phyloP scores from a whole-genome alignment of 768 basidiomycete genomes.

The Dioszegia aurantiaca region DNA sequence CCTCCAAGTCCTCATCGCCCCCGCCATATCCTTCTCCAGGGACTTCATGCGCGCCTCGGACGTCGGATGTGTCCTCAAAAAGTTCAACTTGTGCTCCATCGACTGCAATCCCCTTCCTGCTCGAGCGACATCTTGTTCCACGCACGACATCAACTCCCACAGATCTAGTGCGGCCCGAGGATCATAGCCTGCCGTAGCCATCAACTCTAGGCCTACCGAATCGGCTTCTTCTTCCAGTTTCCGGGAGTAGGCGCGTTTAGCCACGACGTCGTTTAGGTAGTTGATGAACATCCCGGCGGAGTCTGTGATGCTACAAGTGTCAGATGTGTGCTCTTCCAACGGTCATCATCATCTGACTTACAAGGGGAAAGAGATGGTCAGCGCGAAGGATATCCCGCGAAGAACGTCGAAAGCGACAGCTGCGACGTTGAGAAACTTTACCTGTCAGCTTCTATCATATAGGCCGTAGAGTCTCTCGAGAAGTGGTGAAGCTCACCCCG shows the following conservation, averaged over 20 bases:
- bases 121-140: conserved; percentile 53
- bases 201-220: conserved; percentile 54
- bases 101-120: conserved; percentile 38
- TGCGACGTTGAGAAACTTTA: conserved; percentile 54
- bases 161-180: conserved; percentile 53
- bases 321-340: background rate
- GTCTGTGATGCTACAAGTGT: conserved; percentile 50
- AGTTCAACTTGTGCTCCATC: conserved; percentile 50
- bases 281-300: conserved; percentile 53
- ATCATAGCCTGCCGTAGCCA: conserved; percentile 56
- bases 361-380: conserved; percentile 57
- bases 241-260: conserved; percentile 54
- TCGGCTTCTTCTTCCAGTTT: conserved; percentile 57
- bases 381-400: conserved; percentile 54
- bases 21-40: conserved; percentile 36
- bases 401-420: conserved; percentile 56
- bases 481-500: conserved; percentile 43
- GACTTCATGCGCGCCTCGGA: conserved; percentile 51
- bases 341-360: conserved; percentile 19
- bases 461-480: too few relatives aligned
- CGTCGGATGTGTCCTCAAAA: conserved; percentile 56
- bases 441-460: conserved; percentile 18
- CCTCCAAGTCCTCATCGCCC: conserved; percentile 37
- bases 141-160: conserved; percentile 55
- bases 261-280: conserved; percentile 53